These are phyloP conservation scores for Pyracantha coccinea DNA, from an alignment of 331 rosid genomes.

Conservation along the genomic window DNA sequence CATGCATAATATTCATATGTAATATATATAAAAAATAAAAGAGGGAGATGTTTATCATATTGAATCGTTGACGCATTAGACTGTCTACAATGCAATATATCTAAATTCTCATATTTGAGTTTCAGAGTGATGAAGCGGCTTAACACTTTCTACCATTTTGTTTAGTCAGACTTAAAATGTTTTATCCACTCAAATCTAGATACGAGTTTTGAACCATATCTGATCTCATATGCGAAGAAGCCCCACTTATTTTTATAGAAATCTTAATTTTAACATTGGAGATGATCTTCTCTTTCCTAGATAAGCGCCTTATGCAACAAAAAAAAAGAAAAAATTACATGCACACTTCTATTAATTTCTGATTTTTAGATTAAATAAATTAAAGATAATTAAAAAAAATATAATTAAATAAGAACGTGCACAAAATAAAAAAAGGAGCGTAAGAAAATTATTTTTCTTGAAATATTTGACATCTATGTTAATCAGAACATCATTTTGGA, in stretches of 20 bases:
- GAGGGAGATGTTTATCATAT: background rate
- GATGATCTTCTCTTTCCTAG: background rate
- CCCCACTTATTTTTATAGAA: background rate
- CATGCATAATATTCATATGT: background rate
- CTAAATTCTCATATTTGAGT: background rate
- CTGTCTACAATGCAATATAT: background rate
- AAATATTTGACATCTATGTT: background rate
- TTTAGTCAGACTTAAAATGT: too few species aligned
- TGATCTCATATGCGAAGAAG: too few species aligned
- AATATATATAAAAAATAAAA: background rate
- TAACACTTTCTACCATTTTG: background rate
- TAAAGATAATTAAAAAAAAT: too few species aligned
- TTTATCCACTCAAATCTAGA: too few species aligned
- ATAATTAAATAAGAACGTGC: background rate
- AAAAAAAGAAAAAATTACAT: too few species aligned
- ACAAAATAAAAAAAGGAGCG: too few species aligned
- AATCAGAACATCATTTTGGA: background rate
- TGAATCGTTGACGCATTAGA: background rate
- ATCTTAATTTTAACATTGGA: background rate
- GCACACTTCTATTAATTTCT: too few species aligned
- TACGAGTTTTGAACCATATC: background rate
- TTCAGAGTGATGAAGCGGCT: background rate
- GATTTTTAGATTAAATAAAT: too few species aligned
- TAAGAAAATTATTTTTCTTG: background rate
- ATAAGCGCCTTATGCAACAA: background rate